Conservation (phyloP, 345 rosid species). For the Populus alba region DNA sequence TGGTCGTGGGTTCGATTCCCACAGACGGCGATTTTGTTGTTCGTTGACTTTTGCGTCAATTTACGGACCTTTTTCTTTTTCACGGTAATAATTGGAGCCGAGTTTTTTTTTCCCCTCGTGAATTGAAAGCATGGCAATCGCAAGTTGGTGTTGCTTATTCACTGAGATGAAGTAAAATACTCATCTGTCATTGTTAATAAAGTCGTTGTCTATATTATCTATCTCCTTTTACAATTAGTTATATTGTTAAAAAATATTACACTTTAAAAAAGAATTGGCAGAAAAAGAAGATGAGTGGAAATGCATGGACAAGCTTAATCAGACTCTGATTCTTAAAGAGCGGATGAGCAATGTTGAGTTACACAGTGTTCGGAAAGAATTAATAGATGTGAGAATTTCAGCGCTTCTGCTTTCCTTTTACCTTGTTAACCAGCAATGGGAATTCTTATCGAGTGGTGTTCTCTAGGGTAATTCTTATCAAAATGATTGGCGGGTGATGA, state of each 20-base stretch:
- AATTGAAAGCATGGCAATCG: neutral
- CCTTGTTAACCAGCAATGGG: too few relatives aligned
- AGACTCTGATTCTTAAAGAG: slow-evolving; percentile 12
- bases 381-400: neutral
- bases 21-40: slow-evolving; percentile 37
- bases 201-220: too few relatives aligned
- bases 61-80: too few relatives aligned
- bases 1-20: slow-evolving; percentile 76
- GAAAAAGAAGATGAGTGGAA: slow-evolving; percentile 12
- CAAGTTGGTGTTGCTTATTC: neutral
- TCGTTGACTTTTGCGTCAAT: too few relatives aligned
- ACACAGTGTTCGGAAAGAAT: slow-evolving; percentile 21
- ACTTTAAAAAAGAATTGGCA: neutral
- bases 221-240: too few relatives aligned
- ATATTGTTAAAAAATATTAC: too few relatives aligned
- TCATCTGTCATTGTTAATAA: too few relatives aligned
- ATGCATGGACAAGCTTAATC: neutral
- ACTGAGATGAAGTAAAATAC: neutral
- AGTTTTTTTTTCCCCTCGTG: neutral
- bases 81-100: too few relatives aligned
- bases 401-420: neutral
- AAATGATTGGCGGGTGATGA: too few relatives aligned
- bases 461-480: too few relatives aligned
- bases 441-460: neutral
- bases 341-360: slow-evolving; percentile 9